phyloP scores from a whole-genome alignment of 2,329 filamentous ascomycete species.

The Trichoderma koningiopsis region DNA sequence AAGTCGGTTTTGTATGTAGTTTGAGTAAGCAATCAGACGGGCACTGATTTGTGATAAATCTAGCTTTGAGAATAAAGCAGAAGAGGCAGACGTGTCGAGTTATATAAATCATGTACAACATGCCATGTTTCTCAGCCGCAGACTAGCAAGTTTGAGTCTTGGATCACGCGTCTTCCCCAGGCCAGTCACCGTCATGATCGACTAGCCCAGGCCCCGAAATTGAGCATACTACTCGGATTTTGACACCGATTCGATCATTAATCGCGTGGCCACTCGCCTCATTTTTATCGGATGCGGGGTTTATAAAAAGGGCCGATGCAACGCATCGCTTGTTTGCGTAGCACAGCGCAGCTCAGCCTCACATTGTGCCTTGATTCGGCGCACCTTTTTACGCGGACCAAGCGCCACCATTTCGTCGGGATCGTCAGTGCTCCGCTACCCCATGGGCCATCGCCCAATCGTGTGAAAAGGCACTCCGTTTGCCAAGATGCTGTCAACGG shows the following conservation, averaged over 20 bases:
- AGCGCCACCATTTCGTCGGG: background rate
- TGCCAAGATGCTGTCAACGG: background rate
- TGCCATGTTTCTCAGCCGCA: background rate
- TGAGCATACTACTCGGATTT: background rate
- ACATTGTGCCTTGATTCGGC: background rate
- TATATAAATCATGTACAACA: background rate
- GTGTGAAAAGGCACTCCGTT: background rate
- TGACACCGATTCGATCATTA: background rate
- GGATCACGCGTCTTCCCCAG: background rate
- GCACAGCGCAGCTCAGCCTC: background rate
- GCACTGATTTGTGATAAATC: background rate
- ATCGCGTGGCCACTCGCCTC: background rate
- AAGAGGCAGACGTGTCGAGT: background rate
- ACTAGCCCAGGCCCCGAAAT: background rate
- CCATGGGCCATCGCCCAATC: background rate
- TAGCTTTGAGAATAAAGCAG: background rate
- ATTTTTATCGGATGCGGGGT: conserved; percentile 7
- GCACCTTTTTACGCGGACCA: background rate
- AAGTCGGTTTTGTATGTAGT: background rate
- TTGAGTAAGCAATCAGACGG: background rate
- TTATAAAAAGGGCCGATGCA: background rate
- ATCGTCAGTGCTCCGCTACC: background rate
- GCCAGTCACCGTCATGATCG: background rate
- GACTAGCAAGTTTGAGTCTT: background rate
- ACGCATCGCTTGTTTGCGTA: background rate